phyloP scores from a whole-genome alignment of 2,329 filamentous ascomycete species.

The Hypoxylon sp. region DNA sequence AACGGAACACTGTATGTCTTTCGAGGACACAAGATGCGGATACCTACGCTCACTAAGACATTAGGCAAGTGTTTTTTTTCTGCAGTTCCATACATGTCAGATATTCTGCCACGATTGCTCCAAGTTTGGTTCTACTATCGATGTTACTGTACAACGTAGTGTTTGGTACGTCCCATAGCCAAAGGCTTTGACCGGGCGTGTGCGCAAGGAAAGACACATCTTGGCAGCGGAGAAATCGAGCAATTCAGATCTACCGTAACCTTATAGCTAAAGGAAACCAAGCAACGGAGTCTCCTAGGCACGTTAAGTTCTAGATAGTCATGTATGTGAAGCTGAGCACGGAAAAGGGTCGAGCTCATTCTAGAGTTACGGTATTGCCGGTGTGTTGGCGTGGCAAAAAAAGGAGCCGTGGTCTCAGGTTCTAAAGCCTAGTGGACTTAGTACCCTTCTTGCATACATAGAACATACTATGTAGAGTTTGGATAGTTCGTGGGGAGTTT shows the following conservation, averaged over 20 bases:
- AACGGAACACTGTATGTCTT: slow-evolving; percentile 30
- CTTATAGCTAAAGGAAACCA: slow-evolving; percentile 22
- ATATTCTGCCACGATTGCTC: slow-evolving; percentile 40
- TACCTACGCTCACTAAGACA: slow-evolving; percentile 22
- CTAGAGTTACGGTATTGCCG: slow-evolving; percentile 19
- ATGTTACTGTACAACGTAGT: slow-evolving; percentile 30
- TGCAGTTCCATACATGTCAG: slow-evolving; percentile 28
- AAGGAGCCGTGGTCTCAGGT: slow-evolving; percentile 7
- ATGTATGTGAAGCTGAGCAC: slow-evolving; percentile 1
- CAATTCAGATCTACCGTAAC: slow-evolving; percentile 30
- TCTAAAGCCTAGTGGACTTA: slow-evolving; percentile 10
- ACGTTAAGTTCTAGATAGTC: slow-evolving; percentile 3
- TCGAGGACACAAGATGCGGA: slow-evolving; percentile 19
- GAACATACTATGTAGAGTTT: slow-evolving; percentile 17
- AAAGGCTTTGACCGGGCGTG: slow-evolving; percentile 20
- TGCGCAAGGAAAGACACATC: slow-evolving; percentile 31
- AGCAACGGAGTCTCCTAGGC: slow-evolving; percentile 11
- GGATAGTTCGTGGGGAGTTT: slow-evolving; percentile 19
- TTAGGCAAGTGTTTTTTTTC: slow-evolving; percentile 9
- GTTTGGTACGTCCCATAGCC: slow-evolving; percentile 24
- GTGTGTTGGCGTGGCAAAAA: slow-evolving; percentile 18
- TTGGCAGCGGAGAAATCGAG: slow-evolving; percentile 42
- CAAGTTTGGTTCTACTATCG: slow-evolving; percentile 34
- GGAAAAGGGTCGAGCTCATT: slow-evolving; percentile 9
- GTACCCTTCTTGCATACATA: slow-evolving; percentile 35